A percentile compares a stretch with the other conserved stretches of the same genome.
phyloP scores from a whole-genome alignment of 108 stramenopile species.

The Seminavis robusta region DNA sequence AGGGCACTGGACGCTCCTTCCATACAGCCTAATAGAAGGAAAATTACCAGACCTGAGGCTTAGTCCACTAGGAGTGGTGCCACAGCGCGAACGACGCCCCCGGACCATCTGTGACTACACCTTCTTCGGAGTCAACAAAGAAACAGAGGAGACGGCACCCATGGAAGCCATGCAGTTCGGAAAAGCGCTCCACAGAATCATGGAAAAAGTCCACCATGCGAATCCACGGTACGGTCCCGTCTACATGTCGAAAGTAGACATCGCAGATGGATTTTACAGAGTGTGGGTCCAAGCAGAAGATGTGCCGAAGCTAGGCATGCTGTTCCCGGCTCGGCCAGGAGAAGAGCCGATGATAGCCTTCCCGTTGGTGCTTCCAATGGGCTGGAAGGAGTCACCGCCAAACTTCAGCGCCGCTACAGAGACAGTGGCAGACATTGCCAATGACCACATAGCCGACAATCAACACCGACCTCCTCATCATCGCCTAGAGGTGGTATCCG shows the following conservation, averaged over 20 bases:
- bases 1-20: no score
- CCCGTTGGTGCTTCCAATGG: no score
- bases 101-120: no score
- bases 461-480: not conserved
- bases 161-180: no score
- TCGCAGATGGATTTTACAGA: conserved; percentile 16
- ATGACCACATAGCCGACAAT: conserved; percentile 1
- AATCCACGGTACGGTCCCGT: conserved; percentile 8
- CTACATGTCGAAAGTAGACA: no score
- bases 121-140: not conserved
- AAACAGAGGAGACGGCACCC: no score
- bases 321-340: no score
- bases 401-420: conserved; percentile 42
- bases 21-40: conserved; percentile 8
- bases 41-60: no score
- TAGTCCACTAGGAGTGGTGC: no score
- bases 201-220: conserved; percentile 11
- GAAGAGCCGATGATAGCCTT: not conserved
- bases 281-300: not conserved
- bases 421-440: conserved; percentile 26
- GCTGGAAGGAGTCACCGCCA: no score
- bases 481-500: not conserved
- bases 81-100: no score
- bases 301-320: not conserved
- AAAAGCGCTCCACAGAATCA: not conserved